Base-by-base conservation (phyloP, 108 stramenopile species). In the Epipyxis sp. region DNA sequence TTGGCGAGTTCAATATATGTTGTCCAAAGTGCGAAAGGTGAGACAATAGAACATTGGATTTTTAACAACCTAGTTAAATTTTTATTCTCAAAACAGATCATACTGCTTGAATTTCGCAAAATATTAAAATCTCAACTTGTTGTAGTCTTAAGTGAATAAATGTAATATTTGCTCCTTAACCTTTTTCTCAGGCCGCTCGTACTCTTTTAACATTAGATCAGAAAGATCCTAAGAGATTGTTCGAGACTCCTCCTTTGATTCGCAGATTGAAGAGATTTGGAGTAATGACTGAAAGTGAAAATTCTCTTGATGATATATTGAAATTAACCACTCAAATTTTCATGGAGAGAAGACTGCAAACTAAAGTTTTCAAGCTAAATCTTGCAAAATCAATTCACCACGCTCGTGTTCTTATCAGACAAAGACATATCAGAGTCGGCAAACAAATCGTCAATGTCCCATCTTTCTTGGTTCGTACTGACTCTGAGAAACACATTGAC, bases 371-470 rank as follows among this genome's bases (percentile, higher is more conserved):
- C 94, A 97, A 97, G 95, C 95, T 94, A 86, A 93, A 93, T 44
- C 88, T 97, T 41, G 98, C 98, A 90, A 97, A 98, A 93, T 90
- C 90, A 77, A 95, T 99, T 80, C 98, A 99, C 91, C 95, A 99
- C 82, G 98, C 98, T 71, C 96, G 98, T 84, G 96, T 97, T 65
- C 89, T 97, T 76, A 99, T 99, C 91, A 90, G 92, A 58, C 98
- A 99, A 86, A 93, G 98, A 74, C 98, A 99, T 93, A 99, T 99
- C 81, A 91, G 95, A 40, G 59, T 78, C n/a, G 96, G 96, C 81
- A 91, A 89, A 77, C 96, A 97, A 83, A 87, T 99, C 37, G 98
- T 99, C 42, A 96, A 95, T 85, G 94, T 97, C 16, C 95, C 98
- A 37, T 92, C 92, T 76, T 97, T 99, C 93, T 92, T 97, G 82